Base-by-base conservation (phyloP, 768 basidiomycete species). In the Auriscalpium orientale region DNA sequence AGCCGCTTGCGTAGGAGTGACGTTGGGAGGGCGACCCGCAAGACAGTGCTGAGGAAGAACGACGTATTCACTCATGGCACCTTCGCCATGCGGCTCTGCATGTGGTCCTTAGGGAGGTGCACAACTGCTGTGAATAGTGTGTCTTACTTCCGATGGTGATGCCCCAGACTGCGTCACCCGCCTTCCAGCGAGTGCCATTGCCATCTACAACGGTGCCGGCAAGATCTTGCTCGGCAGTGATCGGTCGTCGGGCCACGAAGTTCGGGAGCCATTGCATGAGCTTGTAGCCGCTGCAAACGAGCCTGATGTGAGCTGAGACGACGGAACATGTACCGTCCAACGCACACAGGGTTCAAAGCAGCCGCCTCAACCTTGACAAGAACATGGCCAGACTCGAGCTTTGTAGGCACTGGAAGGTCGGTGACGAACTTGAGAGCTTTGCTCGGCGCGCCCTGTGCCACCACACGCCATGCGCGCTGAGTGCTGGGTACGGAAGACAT, bases 91-190 rank as follows among this genome's bases (percentile, higher is more conserved):
- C 15, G 21, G 15, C n/a, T 28, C 20, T 10, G 18, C 37, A 22
- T 2, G 28, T 28, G 28, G 28, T 28, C 28, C 28, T 28, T 28
- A 43, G n/a, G 18, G 20, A 5, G 28, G 18, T 11, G 38, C 22
- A 13, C 28, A 12, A 18, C 22, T 33, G 12, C 10, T 7, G 46
- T 11, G 37, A 51, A 21, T 16, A 45, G n/a, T 21, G 18, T 62
- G 9, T 65, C 73, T 34, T 44, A 74, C 77, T 20, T 3, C 72
- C 59, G 2, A 76, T 66, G 9, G 81, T 73, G 51, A 72, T 75
- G 0, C 87, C 89, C 63, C 81, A 83, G 3, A 91, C 80, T 45
- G 78, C 72, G 57, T 90, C 84, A 1, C 89, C 88, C 2, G 69
- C 65, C 3, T 71, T 68, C 62, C 85, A 82, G 7, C 72, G 71